Evolutionary conservation across 169 alveolate species (phyloP), one percentile per base, ranked within the genome.

Genomic region (Plasmodium cynomolgi): DNA sequence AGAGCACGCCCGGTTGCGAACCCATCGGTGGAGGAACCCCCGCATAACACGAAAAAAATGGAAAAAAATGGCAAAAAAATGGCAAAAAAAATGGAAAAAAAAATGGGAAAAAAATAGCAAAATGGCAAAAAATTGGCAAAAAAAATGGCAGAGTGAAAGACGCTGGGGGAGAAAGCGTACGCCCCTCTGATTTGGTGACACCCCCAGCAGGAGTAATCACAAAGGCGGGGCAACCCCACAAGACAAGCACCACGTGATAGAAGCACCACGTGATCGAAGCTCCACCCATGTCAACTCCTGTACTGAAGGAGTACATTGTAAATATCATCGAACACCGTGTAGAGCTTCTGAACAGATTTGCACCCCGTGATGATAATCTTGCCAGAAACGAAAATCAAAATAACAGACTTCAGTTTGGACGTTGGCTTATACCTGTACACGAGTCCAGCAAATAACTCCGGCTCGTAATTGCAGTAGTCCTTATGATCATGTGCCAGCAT

Each of bases 291-390:
- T 85, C 96, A 96, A 93, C 97, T 98, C 94, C 95, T 97, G 95
- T 96, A 98, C 83, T 98, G 97, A 54, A 96, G 83, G 74, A 99
- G 92, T 31, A 98, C 98, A 2, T 99, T 99, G 72, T 97, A 96
- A 58, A 99, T 99, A 31, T 97, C 97, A 17, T 97, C 94, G 95
- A 97, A 98, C 37, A 99, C 99, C 37, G 95, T 86, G 82, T 97
- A 93, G 5, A 99, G 97, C 83, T 98, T 99, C 50, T 97, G 97
- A 73, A 98, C 96, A 4, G 98, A 98, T 83, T 98, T 99, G 84
- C 99, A 99, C 2, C 99, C 99, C 17, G 99, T 99, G 58, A 99
- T 97, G 44, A 99, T 99, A 62, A 99, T 98, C 96, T 99, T 99
- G 72, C 99, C 99, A 47, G 99, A 98, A 34, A 98, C 99, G 95